Base-by-base conservation (phyloP, 345 rosid genomes). In the Lagerstroemia speciosa region DNA sequence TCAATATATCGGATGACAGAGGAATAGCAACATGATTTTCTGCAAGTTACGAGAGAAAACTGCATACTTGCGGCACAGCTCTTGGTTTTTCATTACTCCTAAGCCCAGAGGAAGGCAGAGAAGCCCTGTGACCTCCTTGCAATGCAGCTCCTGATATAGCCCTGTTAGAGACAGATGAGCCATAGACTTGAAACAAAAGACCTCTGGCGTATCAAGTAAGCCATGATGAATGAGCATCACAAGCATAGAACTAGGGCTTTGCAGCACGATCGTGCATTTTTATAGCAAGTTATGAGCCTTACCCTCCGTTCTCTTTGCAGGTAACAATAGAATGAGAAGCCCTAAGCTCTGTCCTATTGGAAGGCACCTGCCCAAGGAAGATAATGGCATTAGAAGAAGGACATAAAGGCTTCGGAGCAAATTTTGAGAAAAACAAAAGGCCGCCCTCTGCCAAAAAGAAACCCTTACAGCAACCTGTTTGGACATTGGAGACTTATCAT, bases 291-390 rank as follows among this genome's bases (percentile, higher is more conserved):
- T 19, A 52, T 67, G 29, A 46, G 73, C 46, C 67, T 83, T 86
- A 93, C 97, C 96, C 86, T 81, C 80, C 82, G 60, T 79, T 86
- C 71, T 83, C 96, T 74, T 81, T 91, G 20, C 71, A 81, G 16
- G 78, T 80, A 63, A 78, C 71, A 30, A 65, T 67, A 53, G 79
- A 52, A 41, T 79, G 57, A 6, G 96, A 81, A 66, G 78, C 63
- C 69, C 73, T 82, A 50, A 67, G 69, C 60, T 78, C 82, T 62
- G 84, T 66, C 48, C 78, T 74, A 72, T 75, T 83, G 12, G 76
- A 34, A 38, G 86, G 70, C 63, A 66, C 79, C 90, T 84, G 85
- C 43, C 38, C 43, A 58, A 72, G 69, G 38, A 53, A 61, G n/a
- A 66, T 48, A 31, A 29, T 19, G 3, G 30, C 63, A 58, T 58